Base-by-base conservation (phyloP, 2,329 filamentous ascomycete species). In the Epichloe bromicola region DNA sequence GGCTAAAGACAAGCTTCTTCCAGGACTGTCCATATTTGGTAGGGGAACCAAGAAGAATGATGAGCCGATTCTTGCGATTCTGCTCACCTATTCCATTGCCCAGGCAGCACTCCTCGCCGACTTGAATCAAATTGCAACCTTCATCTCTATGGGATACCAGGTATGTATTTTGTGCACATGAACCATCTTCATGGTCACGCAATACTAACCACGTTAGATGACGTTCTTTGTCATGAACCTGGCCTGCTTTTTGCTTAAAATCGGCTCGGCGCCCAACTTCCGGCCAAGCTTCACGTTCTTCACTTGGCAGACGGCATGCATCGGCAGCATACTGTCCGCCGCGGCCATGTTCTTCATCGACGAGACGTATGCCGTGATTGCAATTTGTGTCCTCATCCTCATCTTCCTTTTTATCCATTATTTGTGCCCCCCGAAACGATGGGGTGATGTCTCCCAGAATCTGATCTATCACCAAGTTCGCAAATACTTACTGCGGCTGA, bases 301-400 rank as follows among this genome's bases (percentile, higher is more conserved):
- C 69, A 90, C 81, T 55, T 90, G 86, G 83, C 80, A 88, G 63
- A 91, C 87, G 5, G 88, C 88, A 2, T 78, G 85, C 4, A 66
- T 79, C 3, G 88, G 88, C 4, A 82, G 86, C 7, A 59, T 93
- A n/a, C 72, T 85, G 15, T 91, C 87, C 23, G 86, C 84, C 0
- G 76, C 76, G 2, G 87, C 85, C 56, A 95, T 95, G 88, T 90
- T 94, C 64, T 93, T 94, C 62, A 88, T 94, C 23, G 86, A 94
- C 62, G 85, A 84, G 30, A 74, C 88, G 0, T 91, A 89, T 58
- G 88, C 88, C 0, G 79, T 83, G 1, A 80, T 79, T 1, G 89
- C 86, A 47, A 82, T 93, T 17, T 82, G 78, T 12, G 71, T 90
- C 17, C 71, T 94, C 7, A 72, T 91, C 7, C 67, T 86, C n/a